phyloP scores from a whole-genome alignment of 495 filamentous ascomycete genomes.

The Penicillium soppii region DNA sequence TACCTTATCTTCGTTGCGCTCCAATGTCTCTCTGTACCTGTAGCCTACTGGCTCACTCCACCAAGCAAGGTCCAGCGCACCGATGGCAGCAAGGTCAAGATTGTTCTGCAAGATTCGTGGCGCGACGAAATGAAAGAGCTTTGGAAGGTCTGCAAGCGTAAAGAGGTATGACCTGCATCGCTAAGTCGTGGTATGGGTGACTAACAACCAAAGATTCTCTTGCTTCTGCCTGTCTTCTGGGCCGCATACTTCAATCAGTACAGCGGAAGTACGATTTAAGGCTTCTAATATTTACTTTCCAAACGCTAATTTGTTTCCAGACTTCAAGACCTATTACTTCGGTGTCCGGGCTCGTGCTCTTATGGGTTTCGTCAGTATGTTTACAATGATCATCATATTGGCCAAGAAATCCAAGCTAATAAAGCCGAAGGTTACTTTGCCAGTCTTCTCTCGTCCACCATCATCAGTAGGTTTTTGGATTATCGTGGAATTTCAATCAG shows the following conservation, averaged over 20 bases:
- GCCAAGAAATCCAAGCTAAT: not conserved
- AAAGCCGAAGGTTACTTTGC: slow-evolving; percentile 25
- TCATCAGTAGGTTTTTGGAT: slow-evolving; percentile 44
- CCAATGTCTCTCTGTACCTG: slow-evolving; percentile 53
- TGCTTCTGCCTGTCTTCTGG: slow-evolving; percentile 39
- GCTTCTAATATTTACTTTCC: not conserved
- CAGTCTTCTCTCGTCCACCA: slow-evolving; percentile 31
- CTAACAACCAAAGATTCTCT: slow-evolving; percentile 21
- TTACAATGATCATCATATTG: not conserved
- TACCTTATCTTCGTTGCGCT: slow-evolving; percentile 61
- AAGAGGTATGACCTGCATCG: slow-evolving; percentile 16
- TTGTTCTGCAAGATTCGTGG: slow-evolving; percentile 45
- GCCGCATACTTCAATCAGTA: slow-evolving; percentile 43
- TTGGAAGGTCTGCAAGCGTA: slow-evolving; percentile 26
- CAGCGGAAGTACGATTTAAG: slow-evolving; percentile 16
- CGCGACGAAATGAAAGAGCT: slow-evolving; percentile 28
- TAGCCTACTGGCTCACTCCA: slow-evolving; percentile 52
- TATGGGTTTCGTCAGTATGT: slow-evolving; percentile 36
- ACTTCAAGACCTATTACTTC: slow-evolving; percentile 40
- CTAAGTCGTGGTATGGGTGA: not conserved
- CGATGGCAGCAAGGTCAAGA: slow-evolving; percentile 53
- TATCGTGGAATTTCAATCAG: slow-evolving; percentile 36
- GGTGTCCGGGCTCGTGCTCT: slow-evolving; percentile 38
- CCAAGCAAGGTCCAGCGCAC: slow-evolving; percentile 55
- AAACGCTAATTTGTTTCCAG: slow-evolving; percentile 11